These are phyloP conservation scores for Euryodendron excelsum DNA, from an alignment of 148 eudicot species.

Conservation along the genomic window DNA sequence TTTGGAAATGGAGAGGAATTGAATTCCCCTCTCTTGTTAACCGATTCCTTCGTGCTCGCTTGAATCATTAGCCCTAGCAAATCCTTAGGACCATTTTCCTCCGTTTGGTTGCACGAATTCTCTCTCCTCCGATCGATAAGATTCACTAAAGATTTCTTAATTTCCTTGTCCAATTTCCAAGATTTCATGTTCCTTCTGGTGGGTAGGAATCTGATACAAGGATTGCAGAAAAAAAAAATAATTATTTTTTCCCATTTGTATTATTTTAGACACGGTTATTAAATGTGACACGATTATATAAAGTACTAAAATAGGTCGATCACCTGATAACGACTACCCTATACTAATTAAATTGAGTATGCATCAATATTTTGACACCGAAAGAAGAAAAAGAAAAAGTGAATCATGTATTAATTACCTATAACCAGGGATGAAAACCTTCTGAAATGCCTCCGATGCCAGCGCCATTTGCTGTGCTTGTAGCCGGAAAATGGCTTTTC, in stretches of 20 bases:
- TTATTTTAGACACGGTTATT: no score
- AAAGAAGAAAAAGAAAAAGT: no score
- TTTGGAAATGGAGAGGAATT: constrained; percentile 16
- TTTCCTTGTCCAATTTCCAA: constrained; percentile 76
- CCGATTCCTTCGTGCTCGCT: constrained; percentile 46
- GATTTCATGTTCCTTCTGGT: constrained; percentile 67
- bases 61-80: constrained; percentile 84
- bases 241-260: no score
- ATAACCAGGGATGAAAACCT: constrained; percentile 77
- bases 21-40: constrained; percentile 10
- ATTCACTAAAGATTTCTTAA: constrained; percentile 60
- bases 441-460: constrained; percentile 81
- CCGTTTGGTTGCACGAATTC: constrained; percentile 16
- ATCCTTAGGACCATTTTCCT: constrained; percentile 60
- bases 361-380: no score
- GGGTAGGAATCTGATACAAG: constrained; percentile 84
- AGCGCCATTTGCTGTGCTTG: constrained; percentile 77
- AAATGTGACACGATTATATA: no score
- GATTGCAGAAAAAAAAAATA: no score
- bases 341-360: no score
- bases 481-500: constrained; percentile 65
- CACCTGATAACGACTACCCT: no score
- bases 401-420: constrained; percentile 35
- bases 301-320: no score
- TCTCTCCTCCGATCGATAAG: constrained; percentile 57